Conservation (phyloP, 1,284 basidiomycete species). For the Moniliella sp. region DNA sequence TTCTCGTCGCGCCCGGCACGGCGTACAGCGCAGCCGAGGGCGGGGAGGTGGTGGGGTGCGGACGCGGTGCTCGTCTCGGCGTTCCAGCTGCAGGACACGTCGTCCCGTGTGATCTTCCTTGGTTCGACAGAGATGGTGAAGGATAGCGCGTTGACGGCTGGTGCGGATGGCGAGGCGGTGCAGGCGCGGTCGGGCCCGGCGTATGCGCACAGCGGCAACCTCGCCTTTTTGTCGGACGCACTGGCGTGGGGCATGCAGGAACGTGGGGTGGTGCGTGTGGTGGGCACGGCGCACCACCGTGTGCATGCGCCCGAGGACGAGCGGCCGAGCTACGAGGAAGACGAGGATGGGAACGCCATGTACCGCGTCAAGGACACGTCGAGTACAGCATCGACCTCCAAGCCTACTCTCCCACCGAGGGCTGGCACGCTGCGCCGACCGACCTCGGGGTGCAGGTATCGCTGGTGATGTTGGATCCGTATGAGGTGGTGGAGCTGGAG, state of each 20-base stretch:
- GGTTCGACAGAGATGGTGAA: constrained; percentile 56
- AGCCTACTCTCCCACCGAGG: constrained; percentile 40
- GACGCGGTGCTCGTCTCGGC: constrained; percentile 50
- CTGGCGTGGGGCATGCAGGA: constrained; percentile 80
- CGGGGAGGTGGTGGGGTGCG: constrained; percentile 7
- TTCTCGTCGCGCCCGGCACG: constrained; percentile 49
- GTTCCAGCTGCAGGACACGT: constrained; percentile 59
- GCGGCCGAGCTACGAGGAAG: constrained; percentile 34
- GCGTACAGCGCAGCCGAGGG: constrained; percentile 39
- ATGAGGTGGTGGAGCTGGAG: constrained; percentile 16
- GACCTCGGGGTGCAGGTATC: constrained; percentile 66
- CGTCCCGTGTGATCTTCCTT: constrained; percentile 53
- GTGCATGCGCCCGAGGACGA: constrained; percentile 38
- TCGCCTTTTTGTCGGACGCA: constrained; percentile 51
- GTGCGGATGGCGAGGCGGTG: constrained; percentile 36
- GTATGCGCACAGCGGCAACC: constrained; percentile 47
- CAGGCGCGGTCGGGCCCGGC: constrained; percentile 18
- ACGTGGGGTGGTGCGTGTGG: constrained; percentile 55
- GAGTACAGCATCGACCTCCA: constrained; percentile 54
- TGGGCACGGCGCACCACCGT: constrained; percentile 50
- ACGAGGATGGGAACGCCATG: constrained; percentile 33
- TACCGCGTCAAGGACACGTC: constrained; percentile 75
- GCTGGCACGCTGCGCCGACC: constrained; percentile 53
- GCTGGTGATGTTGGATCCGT: constrained; percentile 83
- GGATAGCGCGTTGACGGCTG: not conserved